Evolutionary conservation across 331 rosid species (phyloP).

Genomic region (Quercus phellos): DNA sequence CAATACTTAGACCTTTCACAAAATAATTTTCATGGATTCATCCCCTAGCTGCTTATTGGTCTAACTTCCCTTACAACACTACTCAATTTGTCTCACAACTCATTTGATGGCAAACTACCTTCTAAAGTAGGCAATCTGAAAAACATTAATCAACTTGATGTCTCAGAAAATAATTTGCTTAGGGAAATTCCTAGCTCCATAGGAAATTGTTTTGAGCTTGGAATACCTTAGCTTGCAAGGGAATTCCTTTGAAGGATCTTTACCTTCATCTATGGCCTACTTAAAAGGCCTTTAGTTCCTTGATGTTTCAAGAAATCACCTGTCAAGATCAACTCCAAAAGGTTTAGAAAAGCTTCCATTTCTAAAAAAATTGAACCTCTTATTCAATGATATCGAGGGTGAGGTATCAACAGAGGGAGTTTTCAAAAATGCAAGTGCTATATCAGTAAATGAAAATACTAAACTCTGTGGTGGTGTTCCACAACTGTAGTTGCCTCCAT

Average conservation of each 20-base stretch:
- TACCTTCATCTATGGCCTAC: slow-evolving; percentile 29
- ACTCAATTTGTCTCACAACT: slow-evolving; percentile 18
- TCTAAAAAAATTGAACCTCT: slow-evolving; percentile 25
- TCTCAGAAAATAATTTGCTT: slow-evolving; percentile 6
- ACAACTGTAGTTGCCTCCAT: slow-evolving; percentile 19
- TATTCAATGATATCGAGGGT: slow-evolving; percentile 28
- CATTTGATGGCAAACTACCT: slow-evolving; percentile 16
- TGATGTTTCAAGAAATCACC: slow-evolving; percentile 25
- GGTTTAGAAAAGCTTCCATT: slow-evolving; percentile 5
- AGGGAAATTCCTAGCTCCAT: too few species aligned
- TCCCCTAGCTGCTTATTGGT: slow-evolving; percentile 3
- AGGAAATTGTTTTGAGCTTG: not conserved
- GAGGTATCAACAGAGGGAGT: slow-evolving; percentile 30
- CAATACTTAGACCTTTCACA: not conserved
- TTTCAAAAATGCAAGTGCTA: slow-evolving; percentile 18
- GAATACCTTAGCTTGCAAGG: slow-evolving; percentile 26
- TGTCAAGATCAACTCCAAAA: slow-evolving; percentile 24
- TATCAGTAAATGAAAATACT: slow-evolving; percentile 17
- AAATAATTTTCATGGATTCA: slow-evolving; percentile 16
- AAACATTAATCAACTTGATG: slow-evolving; percentile 8
- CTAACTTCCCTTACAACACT: not conserved
- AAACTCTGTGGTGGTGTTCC: slow-evolving; percentile 33
- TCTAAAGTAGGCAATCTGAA: slow-evolving; percentile 15
- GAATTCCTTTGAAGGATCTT: slow-evolving; percentile 7
- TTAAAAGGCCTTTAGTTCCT: slow-evolving; percentile 22